Conservation (phyloP, 495 filamentous ascomycete species). For the Hamigera avellanea region DNA sequence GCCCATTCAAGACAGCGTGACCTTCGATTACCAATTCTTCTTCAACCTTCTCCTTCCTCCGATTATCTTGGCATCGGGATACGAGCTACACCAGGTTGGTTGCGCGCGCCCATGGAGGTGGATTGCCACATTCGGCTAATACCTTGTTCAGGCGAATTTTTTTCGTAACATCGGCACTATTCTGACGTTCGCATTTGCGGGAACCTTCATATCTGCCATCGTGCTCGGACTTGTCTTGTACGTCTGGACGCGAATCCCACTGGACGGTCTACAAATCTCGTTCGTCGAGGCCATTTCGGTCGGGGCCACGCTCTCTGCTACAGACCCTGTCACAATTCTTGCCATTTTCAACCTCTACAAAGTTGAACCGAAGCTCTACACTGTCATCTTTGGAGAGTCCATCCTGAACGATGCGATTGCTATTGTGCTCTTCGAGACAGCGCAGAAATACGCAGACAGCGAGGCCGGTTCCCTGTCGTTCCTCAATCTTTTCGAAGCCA, state of each 20-base stretch:
- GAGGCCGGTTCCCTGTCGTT: slow-evolving; percentile 51
- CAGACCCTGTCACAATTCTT: slow-evolving; percentile 92
- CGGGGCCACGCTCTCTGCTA: slow-evolving; percentile 90
- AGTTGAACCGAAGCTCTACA: slow-evolving; percentile 96
- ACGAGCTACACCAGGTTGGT: slow-evolving; percentile 78
- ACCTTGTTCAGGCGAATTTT: slow-evolving; percentile 61
- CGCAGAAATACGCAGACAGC: slow-evolving; percentile 69
- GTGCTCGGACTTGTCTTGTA: slow-evolving; percentile 81
- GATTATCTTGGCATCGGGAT: slow-evolving; percentile 93
- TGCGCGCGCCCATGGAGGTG: background rate
- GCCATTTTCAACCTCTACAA: slow-evolving; percentile 99
- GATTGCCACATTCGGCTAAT: background rate
- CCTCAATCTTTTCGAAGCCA: slow-evolving; percentile 72
- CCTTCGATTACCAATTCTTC: slow-evolving; percentile 97
- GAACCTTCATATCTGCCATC: slow-evolving; percentile 92
- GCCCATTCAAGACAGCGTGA: slow-evolving; percentile 76
- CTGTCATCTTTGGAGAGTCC: slow-evolving; percentile 94
- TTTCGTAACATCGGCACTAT: slow-evolving; percentile 98
- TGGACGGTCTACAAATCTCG: slow-evolving; percentile 72
- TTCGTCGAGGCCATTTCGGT: slow-evolving; percentile 95
- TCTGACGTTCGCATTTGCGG: slow-evolving; percentile 95
- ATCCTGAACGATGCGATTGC: slow-evolving; percentile 97
- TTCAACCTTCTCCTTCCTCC: slow-evolving; percentile 96
- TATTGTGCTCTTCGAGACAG: slow-evolving; percentile 96
- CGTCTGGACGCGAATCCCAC: slow-evolving; percentile 75